Conservation (phyloP, 2,329 filamentous ascomycete genomes). For the Colletotrichum spaethianum region DNA sequence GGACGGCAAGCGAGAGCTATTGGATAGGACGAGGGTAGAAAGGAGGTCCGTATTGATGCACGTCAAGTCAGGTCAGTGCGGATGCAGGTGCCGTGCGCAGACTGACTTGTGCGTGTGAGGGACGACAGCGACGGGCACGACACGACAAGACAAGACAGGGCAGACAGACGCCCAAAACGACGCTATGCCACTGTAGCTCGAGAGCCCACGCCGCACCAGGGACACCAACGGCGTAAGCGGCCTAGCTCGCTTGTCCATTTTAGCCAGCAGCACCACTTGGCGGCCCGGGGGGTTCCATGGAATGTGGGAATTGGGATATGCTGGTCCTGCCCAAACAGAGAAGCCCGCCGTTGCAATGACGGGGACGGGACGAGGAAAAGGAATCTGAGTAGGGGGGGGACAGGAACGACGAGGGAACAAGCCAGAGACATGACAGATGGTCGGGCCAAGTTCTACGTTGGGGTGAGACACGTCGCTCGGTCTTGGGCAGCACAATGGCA, state of each 20-base stretch:
- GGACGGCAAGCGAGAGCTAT: not conserved
- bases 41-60: constrained; percentile 16
- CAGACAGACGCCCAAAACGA: constrained; percentile 21
- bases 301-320: constrained; percentile 35
- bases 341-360: constrained; percentile 5
- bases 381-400: not conserved
- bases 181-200: constrained; percentile 28
- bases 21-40: not conserved
- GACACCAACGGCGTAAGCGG: constrained; percentile 15
- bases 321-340: not conserved
- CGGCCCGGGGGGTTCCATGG: constrained; percentile 26
- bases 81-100: constrained; percentile 8
- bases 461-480: constrained; percentile 30
- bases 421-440: constrained; percentile 16
- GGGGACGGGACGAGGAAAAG: not conserved
- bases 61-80: constrained; percentile 35
- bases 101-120: not conserved
- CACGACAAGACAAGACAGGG: not conserved
- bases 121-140: not conserved
- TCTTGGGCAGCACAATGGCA: constrained; percentile 17
- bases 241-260: constrained; percentile 25
- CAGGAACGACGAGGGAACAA: constrained; percentile 11
- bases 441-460: constrained; percentile 19
- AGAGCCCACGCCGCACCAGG: constrained; percentile 31
- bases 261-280: constrained; percentile 30